phyloP scores from a whole-genome alignment of 306 rosid species.

The Oxytropis ochrocephala region DNA sequence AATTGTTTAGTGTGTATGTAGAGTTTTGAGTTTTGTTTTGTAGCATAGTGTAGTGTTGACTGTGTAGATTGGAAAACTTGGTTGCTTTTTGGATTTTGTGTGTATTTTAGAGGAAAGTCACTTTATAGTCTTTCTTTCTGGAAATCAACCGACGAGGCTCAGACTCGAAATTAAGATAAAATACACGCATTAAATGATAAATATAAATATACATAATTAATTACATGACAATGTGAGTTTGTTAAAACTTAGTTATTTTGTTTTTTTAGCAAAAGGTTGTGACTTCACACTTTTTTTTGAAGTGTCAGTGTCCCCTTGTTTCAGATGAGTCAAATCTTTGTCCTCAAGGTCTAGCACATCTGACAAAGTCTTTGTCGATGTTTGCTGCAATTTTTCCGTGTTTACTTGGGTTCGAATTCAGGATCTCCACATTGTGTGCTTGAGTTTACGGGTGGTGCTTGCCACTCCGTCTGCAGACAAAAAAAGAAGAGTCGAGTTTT shows the following conservation, averaged over 20 bases:
- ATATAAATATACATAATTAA: background rate
- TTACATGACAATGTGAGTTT: background rate
- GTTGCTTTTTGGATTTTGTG: background rate
- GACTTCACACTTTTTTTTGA: background rate
- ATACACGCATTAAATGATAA: background rate
- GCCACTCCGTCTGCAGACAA: too few species aligned
- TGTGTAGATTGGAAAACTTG: background rate
- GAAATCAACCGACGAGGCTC: background rate
- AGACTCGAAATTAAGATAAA: background rate
- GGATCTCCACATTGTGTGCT: too few species aligned
- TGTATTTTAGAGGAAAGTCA: background rate
- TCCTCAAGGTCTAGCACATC: too few species aligned
- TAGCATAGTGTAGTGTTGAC: conserved; percentile 8
- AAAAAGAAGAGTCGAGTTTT: background rate
- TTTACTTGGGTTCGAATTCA: too few species aligned
- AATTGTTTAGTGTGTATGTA: background rate
- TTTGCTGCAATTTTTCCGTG: too few species aligned
- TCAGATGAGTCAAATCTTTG: too few species aligned
- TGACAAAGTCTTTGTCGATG: too few species aligned
- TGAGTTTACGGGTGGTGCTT: too few species aligned
- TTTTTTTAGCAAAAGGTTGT: background rate
- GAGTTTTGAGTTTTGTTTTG: background rate
- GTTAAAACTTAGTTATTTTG: background rate
- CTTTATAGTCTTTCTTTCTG: background rate
- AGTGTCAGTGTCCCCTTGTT: background rate